phyloP scores from a whole-genome alignment of 2,329 filamentous ascomycete genomes.

The Diplodia scrobiculata region DNA sequence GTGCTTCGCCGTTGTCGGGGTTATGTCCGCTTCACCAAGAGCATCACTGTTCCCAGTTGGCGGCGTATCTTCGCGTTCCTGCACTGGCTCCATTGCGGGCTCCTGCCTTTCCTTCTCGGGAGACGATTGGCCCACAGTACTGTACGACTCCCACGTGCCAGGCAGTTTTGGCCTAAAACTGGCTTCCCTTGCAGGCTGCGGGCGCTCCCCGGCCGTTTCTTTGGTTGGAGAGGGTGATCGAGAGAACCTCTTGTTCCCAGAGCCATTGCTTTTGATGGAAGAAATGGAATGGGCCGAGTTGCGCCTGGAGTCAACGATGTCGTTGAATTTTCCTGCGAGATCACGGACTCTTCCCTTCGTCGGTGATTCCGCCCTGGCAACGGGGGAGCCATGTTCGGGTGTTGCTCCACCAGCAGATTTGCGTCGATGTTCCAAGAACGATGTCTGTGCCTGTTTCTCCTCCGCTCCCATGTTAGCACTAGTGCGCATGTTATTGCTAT shows the following conservation, averaged over 20 bases:
- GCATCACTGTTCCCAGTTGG: conserved; percentile 8
- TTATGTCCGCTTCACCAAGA: conserved; percentile 40
- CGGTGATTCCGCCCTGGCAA: conserved; percentile 49
- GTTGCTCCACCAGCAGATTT: conserved; percentile 36
- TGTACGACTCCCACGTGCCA: conserved; percentile 58
- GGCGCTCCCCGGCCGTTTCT: conserved; percentile 33
- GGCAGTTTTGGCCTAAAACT: conserved; percentile 57
- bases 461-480: conserved; percentile 37
- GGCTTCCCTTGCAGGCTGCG: conserved; percentile 38
- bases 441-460: conserved; percentile 41
- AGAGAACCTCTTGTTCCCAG: conserved; percentile 33
- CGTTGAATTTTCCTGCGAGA: conserved; percentile 54
- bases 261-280: conserved; percentile 42
- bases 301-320: conserved; percentile 50
- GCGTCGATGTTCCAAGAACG: conserved; percentile 43
- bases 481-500: conserved; percentile 35
- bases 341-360: conserved; percentile 55
- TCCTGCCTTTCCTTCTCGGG: conserved; percentile 37
- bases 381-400: conserved; percentile 38
- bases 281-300: conserved; percentile 51
- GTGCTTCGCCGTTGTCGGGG: conserved; percentile 44
- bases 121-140: conserved; percentile 44
- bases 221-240: conserved; percentile 39
- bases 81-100: conserved; percentile 18
- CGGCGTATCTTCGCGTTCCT: conserved; percentile 29